phyloP scores from a whole-genome alignment of 2,329 filamentous ascomycete genomes.

The Monosporascus sp. region DNA sequence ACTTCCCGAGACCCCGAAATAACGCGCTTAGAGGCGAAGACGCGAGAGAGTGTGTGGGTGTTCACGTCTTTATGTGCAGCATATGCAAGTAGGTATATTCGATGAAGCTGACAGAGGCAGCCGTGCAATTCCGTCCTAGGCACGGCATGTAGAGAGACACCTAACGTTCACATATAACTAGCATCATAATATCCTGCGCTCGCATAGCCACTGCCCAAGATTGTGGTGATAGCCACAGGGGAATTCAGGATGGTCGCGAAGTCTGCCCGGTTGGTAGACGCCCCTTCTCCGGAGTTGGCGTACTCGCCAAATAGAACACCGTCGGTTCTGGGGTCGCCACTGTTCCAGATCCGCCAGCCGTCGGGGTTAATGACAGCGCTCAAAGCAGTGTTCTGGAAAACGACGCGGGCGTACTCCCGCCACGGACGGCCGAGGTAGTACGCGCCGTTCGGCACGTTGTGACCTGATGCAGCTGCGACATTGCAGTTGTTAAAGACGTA shows the following conservation, averaged over 20 bases:
- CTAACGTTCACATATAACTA: constrained; percentile 6
- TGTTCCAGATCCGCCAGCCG: constrained; percentile 53
- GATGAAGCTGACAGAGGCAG: too few species aligned
- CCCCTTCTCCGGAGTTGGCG: constrained; percentile 50
- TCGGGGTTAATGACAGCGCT: constrained; percentile 49
- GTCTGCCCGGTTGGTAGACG: constrained; percentile 45
- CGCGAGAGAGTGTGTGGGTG: too few species aligned
- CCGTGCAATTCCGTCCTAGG: too few species aligned
- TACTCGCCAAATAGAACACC: constrained; percentile 55
- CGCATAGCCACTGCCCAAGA: constrained; percentile 14
- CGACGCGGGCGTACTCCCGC: constrained; percentile 38
- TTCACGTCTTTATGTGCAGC: too few species aligned
- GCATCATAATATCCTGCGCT: constrained; percentile 14
- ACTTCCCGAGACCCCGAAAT: too few species aligned
- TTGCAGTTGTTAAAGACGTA: constrained; percentile 40
- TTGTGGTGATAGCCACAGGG: constrained; percentile 26
- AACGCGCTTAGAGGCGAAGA: too few species aligned
- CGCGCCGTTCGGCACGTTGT: constrained; percentile 29
- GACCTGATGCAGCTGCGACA: constrained; percentile 31
- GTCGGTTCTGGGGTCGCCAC: constrained; percentile 38
- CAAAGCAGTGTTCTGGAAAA: constrained; percentile 44
- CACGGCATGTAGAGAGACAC: background rate
- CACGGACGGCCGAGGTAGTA: constrained; percentile 45
- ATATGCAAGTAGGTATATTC: too few species aligned
- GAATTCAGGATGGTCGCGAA: constrained; percentile 31